Conservation (phyloP, 106 monocot species). For the Dendrobium catenatum region DNA sequence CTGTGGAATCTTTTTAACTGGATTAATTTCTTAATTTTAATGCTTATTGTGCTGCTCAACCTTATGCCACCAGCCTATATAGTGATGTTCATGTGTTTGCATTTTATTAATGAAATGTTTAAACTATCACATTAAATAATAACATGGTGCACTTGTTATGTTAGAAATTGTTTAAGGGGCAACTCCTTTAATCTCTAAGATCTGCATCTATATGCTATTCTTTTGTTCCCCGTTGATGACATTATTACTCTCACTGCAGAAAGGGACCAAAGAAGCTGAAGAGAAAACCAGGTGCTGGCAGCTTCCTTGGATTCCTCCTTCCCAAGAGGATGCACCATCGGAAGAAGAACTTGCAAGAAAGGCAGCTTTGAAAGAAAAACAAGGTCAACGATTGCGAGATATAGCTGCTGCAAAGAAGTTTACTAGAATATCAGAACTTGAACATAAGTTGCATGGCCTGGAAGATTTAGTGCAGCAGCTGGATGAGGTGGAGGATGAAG, state of each 20-base stretch:
- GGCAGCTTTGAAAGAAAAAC: conserved; percentile 79
- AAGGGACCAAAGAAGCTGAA: conserved; percentile 65
- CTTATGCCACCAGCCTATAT: too few relatives aligned
- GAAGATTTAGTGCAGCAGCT: conserved; percentile 63
- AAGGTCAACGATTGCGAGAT: conserved; percentile 84
- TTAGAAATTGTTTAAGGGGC: not conserved
- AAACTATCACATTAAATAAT: too few relatives aligned
- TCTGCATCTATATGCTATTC: not conserved
- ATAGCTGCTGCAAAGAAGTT: conserved; percentile 80
- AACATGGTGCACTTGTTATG: not conserved
- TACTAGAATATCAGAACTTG: conserved; percentile 62
- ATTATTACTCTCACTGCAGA: conserved; percentile 31
- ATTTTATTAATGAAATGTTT: too few relatives aligned
- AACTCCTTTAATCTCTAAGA: not conserved
- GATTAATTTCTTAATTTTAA: too few relatives aligned
- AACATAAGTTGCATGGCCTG: conserved; percentile 56
- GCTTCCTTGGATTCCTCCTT: conserved; percentile 84
- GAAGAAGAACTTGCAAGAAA: conserved; percentile 96
- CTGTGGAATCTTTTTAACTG: too few relatives aligned
- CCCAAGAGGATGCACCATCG: conserved; percentile 64
- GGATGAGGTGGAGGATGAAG: conserved; percentile 57
- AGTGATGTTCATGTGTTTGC: too few relatives aligned
- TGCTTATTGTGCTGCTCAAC: too few relatives aligned
- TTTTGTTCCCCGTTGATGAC: not conserved
- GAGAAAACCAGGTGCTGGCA: conserved; percentile 86